These are phyloP conservation scores for Aspergillus sp. DNA, from an alignment of 2,329 filamentous ascomycete species.

Conservation along the genomic window DNA sequence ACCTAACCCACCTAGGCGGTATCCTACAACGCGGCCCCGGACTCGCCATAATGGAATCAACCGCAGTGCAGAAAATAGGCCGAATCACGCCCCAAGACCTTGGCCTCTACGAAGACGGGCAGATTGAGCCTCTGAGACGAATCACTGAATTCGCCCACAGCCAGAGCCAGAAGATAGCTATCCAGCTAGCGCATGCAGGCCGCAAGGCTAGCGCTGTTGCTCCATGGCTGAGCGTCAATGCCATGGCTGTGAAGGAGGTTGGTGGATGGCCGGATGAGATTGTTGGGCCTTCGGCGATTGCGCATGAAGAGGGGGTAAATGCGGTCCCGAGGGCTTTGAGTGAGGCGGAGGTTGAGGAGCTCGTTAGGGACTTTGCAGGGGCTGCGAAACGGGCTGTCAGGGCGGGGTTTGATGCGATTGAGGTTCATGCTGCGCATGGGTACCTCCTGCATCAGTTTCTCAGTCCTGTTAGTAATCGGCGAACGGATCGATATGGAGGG, in stretches of 20 bases:
- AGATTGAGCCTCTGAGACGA: constrained; percentile 69
- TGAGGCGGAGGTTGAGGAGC: constrained; percentile 34
- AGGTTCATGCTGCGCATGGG: constrained; percentile 30
- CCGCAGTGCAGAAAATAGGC: constrained; percentile 71
- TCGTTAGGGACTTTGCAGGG: constrained; percentile 25
- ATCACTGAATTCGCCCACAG: constrained; percentile 78
- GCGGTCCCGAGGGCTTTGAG: constrained; percentile 28
- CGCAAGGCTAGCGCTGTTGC: constrained; percentile 61
- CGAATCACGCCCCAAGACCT: constrained; percentile 68
- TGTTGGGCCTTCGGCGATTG: constrained; percentile 17
- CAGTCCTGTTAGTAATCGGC: constrained; percentile 23
- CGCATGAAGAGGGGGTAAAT: constrained; percentile 7
- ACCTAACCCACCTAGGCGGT: constrained; percentile 77
- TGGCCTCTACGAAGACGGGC: constrained; percentile 78
- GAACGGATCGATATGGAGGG: constrained; percentile 27
- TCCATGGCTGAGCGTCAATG: constrained; percentile 44
- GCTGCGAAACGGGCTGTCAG: constrained; percentile 37
- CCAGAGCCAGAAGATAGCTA: constrained; percentile 72
- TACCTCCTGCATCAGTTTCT: constrained; percentile 31
- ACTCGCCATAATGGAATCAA: constrained; percentile 75
- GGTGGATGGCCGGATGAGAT: constrained; percentile 51
- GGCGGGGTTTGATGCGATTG: constrained; percentile 36
- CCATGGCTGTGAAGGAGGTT: constrained; percentile 50
- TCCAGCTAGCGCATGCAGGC: constrained; percentile 82
- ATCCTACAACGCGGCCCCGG: constrained; percentile 75